These are phyloP conservation scores for Blastocystis sp. DNA, from an alignment of 352 stramenopile genomes.

Conservation along the genomic window DNA sequence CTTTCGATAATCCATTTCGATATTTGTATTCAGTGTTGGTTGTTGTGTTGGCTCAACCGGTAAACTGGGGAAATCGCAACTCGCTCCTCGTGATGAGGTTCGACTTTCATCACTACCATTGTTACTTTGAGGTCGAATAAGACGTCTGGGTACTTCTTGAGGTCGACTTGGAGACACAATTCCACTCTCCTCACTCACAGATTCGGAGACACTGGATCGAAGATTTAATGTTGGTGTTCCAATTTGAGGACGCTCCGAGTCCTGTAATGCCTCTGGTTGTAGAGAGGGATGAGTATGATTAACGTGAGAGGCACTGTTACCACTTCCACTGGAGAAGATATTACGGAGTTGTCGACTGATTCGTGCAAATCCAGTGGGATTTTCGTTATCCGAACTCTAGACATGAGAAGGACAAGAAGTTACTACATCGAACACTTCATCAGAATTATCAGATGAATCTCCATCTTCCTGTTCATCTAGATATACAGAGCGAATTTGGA, in stretches of 20 bases:
- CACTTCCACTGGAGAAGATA: constrained; percentile 17
- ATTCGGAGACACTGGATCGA: background rate
- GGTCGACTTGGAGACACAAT: background rate
- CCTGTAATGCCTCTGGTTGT: no score
- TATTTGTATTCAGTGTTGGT: background rate
- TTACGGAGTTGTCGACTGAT: constrained; percentile 40
- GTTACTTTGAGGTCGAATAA: background rate
- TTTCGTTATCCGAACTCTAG: constrained; percentile 51
- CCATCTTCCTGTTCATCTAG: constrained; percentile 53
- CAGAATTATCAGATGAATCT: background rate
- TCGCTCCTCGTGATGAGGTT: background rate
- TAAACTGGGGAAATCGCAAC: background rate
- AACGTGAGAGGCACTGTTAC: background rate
- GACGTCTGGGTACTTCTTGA: background rate
- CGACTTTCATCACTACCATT: background rate
- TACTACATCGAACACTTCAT: background rate
- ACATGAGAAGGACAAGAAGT: background rate
- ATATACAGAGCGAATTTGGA: constrained; percentile 58
- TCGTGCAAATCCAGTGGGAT: constrained; percentile 1
- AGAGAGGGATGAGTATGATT: background rate
- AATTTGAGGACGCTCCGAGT: no score
- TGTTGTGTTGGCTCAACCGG: no score
- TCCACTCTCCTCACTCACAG: background rate
- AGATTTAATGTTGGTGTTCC: background rate
- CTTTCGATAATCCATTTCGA: background rate